These are phyloP conservation scores for Keithomyces neogunnii DNA, from an alignment of 2,329 filamentous ascomycete genomes.

Conservation along the genomic window DNA sequence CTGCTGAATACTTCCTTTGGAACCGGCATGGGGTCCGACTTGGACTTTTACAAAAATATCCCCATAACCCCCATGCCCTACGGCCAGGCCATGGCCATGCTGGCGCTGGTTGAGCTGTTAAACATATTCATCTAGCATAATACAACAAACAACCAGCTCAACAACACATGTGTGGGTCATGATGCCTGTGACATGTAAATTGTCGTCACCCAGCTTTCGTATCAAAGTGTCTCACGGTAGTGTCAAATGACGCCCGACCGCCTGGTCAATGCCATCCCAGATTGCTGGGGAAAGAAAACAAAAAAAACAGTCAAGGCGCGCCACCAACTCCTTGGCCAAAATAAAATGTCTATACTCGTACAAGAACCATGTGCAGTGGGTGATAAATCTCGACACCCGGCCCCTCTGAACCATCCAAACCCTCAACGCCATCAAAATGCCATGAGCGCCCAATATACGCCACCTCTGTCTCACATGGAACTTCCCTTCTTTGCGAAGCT, in stretches of 20 bases:
- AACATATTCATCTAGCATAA: slow-evolving; percentile 31
- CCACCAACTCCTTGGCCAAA: too few relatives aligned
- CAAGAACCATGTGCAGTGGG: background rate
- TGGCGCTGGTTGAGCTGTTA: slow-evolving; percentile 68
- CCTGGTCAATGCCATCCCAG: too few relatives aligned
- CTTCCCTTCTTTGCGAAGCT: slow-evolving; percentile 15
- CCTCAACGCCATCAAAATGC: background rate
- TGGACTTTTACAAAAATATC: slow-evolving; percentile 74
- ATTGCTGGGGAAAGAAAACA: too few relatives aligned
- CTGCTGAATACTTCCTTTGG: slow-evolving; percentile 69
- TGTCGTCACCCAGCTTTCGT: too few relatives aligned
- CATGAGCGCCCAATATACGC: background rate
- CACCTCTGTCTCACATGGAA: slow-evolving; percentile 26
- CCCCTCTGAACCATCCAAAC: background rate
- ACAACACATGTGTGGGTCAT: background rate
- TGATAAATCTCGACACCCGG: background rate
- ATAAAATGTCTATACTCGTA: background rate
- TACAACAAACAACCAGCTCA: background rate
- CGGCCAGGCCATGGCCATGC: slow-evolving; percentile 77
- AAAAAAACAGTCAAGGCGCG: too few relatives aligned
- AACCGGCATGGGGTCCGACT: slow-evolving; percentile 63
- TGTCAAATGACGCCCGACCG: too few relatives aligned
- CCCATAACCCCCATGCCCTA: slow-evolving; percentile 74
- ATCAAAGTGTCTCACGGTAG: too few relatives aligned
- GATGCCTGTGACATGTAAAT: too few relatives aligned